Evolutionary conservation across 2,329 filamentous ascomycete species (phyloP), one percentile per base, ranked within the genome.

Genomic region (Thelonectria olida): DNA sequence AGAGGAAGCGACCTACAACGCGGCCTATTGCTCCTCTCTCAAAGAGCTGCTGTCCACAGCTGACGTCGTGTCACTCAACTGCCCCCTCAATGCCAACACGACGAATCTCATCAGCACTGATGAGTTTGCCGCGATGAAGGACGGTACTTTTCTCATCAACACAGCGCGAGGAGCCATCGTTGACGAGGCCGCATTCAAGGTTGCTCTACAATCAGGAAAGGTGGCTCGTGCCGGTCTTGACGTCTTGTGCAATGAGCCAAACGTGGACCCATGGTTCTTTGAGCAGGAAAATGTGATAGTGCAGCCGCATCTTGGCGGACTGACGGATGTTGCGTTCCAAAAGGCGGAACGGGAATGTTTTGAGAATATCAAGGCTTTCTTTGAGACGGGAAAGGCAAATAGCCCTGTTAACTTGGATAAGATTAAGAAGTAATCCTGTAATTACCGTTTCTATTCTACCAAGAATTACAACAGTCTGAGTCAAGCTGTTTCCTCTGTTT

Each of bases 161-260:
- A 84, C 82, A 1, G 80, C 82, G 1, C 74, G 83, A 4, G 82
- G 82, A 1, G 76, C 77, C 23, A 71, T 85, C 5, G 72, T 85
- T 1, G 79, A 85, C 62, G 81, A 84, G 64, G 70, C 69, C 6
- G 81, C 82, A 1, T 61, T 85, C 36, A 73, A 80, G 15, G 68
- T 70, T 8, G 82, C 81, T 0, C 68, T 85, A 5, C 74, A 81
- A 61, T 74, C 69, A 2, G 81, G 82, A 10, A 79, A 81, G 54
- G 63, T 84, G 5, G 73, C 72, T 2, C 72, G 78, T 2, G 82
- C 79, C 1, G 83, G 82, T 0, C 63, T 85, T 25, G 81, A 84
- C 63, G 81, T 82, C 0, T 76, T 81, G 25, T 67, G 60, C 38
- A 73, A 80, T 38, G 82, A 83, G 69, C 81, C 81, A 0, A 72